Evolutionary conservation across 1,284 basidiomycete genomes (phyloP), one percentile per base, ranked within the genome.

Genomic region (Hemileia vastatrix): DNA sequence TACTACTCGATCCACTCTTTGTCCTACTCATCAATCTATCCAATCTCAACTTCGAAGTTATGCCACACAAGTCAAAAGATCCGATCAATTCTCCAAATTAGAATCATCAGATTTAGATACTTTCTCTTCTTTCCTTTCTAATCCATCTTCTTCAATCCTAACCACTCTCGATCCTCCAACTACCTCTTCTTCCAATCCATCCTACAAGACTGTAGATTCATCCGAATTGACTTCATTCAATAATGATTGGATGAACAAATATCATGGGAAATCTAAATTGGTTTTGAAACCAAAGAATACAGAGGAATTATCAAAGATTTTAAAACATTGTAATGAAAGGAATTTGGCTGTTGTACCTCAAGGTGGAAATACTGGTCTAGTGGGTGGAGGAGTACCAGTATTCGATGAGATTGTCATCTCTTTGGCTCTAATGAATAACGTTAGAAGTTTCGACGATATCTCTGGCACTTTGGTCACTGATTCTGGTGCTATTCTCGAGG

Each of bases 311-410:
- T 54, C 50, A 21, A 44, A 45, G 32, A 27, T 61, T 32, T 15
- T 61, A 21, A 43, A 32, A 27, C 54, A 61, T 48, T 61, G 58
- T 48, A 40, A n/a, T n/a, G n/a, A n/a, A n/a, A n/a, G n/a, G n/a
- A n/a, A n/a, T n/a, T 66, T 76, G 8, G 74, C 86, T 19, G 83
- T 98, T 54, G 92, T 96, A 0, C 95, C 95, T 1, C 95, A 99
- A 77, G 94, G 95, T 54, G 95, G 95, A 31, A 99, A 98, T 78
- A 99, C 95, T 0, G 95, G 95, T 21, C 82, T 99, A 8, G 95
- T 98, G 31, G 82, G 95, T n/a, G 95, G 95, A 21, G 86, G 91
- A 65, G 89, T 96, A 9, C 94, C 95, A 0, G 77, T 94, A 15
- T 81, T 84, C 67, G 88, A 95, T 75, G 95, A 99, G 77, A 78